Evolutionary conservation across 2,329 filamentous ascomycete species (phyloP).

Genomic region (Helotiales sp.): DNA sequence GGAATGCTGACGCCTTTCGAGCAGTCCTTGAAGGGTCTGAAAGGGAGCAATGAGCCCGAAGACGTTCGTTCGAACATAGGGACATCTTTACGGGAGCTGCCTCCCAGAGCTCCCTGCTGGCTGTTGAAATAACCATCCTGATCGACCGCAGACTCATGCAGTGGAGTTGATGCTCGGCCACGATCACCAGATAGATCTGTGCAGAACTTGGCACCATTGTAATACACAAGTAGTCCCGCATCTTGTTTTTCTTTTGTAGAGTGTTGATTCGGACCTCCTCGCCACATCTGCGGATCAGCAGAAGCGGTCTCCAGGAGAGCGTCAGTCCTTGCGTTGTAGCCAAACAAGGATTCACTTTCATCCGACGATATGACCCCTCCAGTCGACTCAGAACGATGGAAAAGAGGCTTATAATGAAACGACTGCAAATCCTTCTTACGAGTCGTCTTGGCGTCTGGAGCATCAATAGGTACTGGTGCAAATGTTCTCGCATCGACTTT

Average conservation of each 20-base stretch:
- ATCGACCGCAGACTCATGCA: conserved; percentile 54
- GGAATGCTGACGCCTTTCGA: conserved; percentile 33
- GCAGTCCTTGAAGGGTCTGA: conserved; percentile 55
- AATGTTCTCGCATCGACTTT: conserved; percentile 33
- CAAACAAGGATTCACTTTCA: conserved; percentile 49
- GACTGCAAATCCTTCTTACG: conserved; percentile 47
- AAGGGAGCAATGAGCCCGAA: conserved; percentile 57
- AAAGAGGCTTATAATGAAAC: conserved; percentile 70
- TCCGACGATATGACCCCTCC: conserved; percentile 52
- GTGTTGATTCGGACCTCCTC: not conserved
- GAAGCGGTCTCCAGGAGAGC: not conserved
- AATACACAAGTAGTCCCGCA: conserved; percentile 82
- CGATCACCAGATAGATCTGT: conserved; percentile 77
- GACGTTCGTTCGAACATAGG: conserved; percentile 46
- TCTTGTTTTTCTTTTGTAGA: conserved; percentile 41
- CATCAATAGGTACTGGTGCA: conserved; percentile 14
- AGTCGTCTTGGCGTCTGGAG: not conserved
- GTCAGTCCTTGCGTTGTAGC: not conserved
- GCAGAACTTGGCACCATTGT: conserved; percentile 79
- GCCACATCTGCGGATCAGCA: not conserved
- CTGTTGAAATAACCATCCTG: conserved; percentile 44
- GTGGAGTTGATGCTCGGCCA: conserved; percentile 53
- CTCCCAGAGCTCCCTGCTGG: conserved; percentile 27
- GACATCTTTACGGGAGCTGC: conserved; percentile 19
- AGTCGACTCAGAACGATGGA: conserved; percentile 56